Evolutionary conservation across 2,329 filamentous ascomycete genomes (phyloP).

Genomic region (Penicillium sp.): DNA sequence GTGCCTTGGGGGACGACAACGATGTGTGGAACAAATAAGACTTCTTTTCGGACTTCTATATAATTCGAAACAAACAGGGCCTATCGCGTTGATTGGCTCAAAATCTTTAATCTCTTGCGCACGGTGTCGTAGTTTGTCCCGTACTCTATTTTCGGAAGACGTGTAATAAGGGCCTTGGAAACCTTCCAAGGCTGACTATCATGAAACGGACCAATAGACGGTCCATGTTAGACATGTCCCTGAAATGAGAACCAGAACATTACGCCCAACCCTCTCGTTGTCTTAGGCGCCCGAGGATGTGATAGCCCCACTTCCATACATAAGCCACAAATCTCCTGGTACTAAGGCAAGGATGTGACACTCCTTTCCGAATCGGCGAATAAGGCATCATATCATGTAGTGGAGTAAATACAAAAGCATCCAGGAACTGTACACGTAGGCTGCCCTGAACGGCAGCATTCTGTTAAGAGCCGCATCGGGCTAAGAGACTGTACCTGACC

Average conservation of each 20-base stretch:
- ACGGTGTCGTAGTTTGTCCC: background rate
- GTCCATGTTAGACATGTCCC: background rate
- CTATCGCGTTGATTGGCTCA: background rate
- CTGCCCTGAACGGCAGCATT: no score
- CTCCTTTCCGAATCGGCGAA: background rate
- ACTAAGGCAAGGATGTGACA: background rate
- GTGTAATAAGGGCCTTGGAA: background rate
- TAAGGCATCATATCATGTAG: background rate
- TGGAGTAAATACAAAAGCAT: background rate
- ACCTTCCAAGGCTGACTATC: background rate
- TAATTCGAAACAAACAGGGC: background rate
- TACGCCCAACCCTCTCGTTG: background rate
- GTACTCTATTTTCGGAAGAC: background rate
- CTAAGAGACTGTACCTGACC: background rate
- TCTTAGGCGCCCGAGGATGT: background rate
- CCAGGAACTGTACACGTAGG: background rate
- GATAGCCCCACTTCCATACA: background rate
- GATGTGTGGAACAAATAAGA: slow-evolving; percentile 36
- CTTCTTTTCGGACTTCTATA: background rate
- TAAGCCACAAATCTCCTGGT: background rate
- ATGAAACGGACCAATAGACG: slow-evolving; percentile 5
- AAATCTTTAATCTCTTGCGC: background rate
- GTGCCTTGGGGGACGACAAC: slow-evolving; percentile 37
- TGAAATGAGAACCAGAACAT: background rate
- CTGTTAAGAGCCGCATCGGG: background rate